Evolutionary conservation across 768 basidiomycete genomes (phyloP).

Genomic region (Megacollybia marginata): DNA sequence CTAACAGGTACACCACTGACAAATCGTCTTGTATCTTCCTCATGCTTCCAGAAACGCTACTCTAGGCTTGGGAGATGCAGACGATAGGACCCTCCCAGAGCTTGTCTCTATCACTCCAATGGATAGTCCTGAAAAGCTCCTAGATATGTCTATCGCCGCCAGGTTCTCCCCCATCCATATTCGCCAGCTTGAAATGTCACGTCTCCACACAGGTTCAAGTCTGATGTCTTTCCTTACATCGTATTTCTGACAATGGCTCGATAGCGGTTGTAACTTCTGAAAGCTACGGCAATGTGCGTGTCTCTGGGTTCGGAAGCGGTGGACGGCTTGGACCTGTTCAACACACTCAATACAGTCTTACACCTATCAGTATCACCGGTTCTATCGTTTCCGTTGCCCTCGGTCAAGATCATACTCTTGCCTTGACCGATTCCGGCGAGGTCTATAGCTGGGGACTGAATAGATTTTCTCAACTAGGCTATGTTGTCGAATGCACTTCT

Average conservation of each 20-base stretch:
- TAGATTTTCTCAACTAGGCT: conserved; percentile 85
- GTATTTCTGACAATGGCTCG: no score
- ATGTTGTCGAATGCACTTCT: conserved; percentile 54
- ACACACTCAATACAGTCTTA: conserved; percentile 73
- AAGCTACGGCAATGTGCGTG: conserved; percentile 57
- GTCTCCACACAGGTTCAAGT: conserved; percentile 58
- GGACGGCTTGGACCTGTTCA: conserved; percentile 77
- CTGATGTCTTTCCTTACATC: no score
- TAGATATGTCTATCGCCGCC: conserved; percentile 24
- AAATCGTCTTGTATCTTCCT: conserved; percentile 1
- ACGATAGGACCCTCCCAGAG: conserved; percentile 77
- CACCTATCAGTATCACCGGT: conserved; percentile 49
- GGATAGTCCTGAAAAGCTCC: conserved; percentile 18
- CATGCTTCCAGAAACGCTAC: conserved; percentile 64
- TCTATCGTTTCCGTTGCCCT: conserved; percentile 64
- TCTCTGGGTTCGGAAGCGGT: conserved; percentile 87
- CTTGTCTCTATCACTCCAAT: conserved; percentile 47
- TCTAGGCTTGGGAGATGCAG: conserved; percentile 75
- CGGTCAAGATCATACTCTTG: conserved; percentile 93
- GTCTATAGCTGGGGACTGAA: conserved; percentile 90
- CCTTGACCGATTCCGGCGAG: conserved; percentile 72
- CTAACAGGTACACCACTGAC: conserved; percentile 7
- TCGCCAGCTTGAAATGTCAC: conserved; percentile 72
- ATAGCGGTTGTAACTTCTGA: conserved; percentile 61
- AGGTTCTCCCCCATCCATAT: conserved; percentile 61